Percentiles rank a stretch among this genome's conserved stretches.
phyloP scores from a whole-genome alignment of 148 eudicot genomes.

The Arbutus unedo region DNA sequence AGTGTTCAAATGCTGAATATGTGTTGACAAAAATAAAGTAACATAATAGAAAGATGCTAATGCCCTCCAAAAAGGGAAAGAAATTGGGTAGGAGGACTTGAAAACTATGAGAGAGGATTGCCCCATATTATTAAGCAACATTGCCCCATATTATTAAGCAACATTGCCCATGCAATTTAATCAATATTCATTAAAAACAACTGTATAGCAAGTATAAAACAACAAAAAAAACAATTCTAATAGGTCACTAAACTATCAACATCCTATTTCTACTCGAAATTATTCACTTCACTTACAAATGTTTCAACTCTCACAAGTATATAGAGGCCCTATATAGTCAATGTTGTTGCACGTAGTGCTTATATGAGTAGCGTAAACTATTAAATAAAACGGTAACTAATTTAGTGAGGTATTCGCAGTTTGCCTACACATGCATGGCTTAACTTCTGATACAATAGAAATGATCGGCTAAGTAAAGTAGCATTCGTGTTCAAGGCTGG shows the following conservation, averaged over 20 bases:
- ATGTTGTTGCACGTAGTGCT: background rate
- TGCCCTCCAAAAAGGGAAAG: too few relatives aligned
- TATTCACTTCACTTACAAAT: background rate
- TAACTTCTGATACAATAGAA: background rate
- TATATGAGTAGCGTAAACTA: background rate
- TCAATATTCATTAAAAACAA: background rate
- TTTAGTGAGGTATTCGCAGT: background rate
- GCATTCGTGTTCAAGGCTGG: background rate
- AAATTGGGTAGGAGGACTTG: background rate
- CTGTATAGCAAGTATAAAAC: background rate
- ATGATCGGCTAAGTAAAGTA: background rate
- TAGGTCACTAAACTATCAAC: conserved; percentile 19
- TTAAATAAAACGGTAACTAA: background rate
- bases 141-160: background rate
- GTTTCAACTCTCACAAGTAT: background rate
- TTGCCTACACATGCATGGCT: background rate
- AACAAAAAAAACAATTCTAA: background rate
- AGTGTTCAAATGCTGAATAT: too few relatives aligned
- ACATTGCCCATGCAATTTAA: background rate
- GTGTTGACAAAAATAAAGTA: too few relatives aligned
- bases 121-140: background rate
- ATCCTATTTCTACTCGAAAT: background rate
- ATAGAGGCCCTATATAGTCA: background rate
- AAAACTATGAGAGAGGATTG: background rate
- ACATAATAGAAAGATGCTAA: too few relatives aligned